Conservation (phyloP, 306 rosid species). For the cucumber (Cucumis sativus) region DNA sequence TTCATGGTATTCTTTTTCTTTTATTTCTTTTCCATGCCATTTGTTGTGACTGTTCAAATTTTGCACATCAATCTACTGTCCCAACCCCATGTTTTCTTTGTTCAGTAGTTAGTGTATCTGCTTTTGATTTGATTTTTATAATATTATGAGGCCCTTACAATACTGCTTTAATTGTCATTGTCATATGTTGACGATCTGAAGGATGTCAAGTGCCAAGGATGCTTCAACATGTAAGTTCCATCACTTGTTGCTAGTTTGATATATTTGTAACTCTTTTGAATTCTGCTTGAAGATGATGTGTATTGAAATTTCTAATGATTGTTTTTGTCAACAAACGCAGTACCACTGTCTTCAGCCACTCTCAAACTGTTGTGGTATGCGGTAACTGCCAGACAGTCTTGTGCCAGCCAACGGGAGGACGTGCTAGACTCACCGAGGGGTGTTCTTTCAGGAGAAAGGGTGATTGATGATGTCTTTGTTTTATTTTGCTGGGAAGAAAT, state of each 20-base stretch:
- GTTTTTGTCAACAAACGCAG: background rate
- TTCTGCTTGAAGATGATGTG: background rate
- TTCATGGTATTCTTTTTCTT: conserved; percentile 31
- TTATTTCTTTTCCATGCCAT: background rate
- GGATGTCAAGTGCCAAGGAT: conserved; percentile 50
- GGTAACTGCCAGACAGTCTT: conserved; percentile 8
- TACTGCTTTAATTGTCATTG: background rate
- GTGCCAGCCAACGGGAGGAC: conserved; percentile 11
- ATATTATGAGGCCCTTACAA: background rate
- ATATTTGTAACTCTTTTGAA: background rate
- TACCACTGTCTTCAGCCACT: conserved; percentile 11
- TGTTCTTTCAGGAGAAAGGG: conserved; percentile 14
- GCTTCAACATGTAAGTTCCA: conserved; percentile 40
- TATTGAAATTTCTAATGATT: no score
- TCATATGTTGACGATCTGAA: background rate
- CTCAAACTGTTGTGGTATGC: conserved; percentile 10
- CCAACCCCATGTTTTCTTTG: no score
- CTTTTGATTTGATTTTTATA: background rate
- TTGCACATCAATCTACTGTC: background rate
- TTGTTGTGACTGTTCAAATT: background rate
- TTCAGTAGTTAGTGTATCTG: background rate
- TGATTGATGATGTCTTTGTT: background rate
- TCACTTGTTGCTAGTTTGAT: background rate
- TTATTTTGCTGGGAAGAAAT: background rate
- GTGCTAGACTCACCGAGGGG: conserved; percentile 9